Percentiles rank a stretch among this genome's conserved stretches.
Evolutionary conservation across 2,329 filamentous ascomycete species (phyloP).

Genomic region (Aspergillus novofumigatus): DNA sequence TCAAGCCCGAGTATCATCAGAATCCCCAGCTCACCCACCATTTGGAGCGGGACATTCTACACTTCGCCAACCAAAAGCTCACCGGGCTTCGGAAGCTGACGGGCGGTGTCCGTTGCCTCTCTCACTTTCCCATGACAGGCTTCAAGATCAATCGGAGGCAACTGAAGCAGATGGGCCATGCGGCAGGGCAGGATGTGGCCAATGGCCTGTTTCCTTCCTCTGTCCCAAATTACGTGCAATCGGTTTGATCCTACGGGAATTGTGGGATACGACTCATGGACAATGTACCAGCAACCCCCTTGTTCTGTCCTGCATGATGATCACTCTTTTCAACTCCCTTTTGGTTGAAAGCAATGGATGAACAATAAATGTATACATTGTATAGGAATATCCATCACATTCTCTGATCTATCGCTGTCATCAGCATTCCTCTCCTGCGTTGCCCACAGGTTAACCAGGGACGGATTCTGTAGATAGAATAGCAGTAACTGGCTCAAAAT

Average conservation of each 20-base stretch:
- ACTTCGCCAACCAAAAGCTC: constrained; percentile 6
- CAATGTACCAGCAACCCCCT: neutral
- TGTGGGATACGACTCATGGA: neutral
- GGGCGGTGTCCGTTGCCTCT: constrained; percentile 11
- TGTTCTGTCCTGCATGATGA: neutral
- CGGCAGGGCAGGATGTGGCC: neutral
- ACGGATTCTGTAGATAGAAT: too few relatives aligned
- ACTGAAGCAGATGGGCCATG: neutral
- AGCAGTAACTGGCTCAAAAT: neutral
- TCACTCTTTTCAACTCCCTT: neutral
- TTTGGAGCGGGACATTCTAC: constrained; percentile 5
- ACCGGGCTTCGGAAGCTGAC: constrained; percentile 11
- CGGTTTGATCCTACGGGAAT: neutral
- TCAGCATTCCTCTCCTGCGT: neutral
- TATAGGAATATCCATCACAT: neutral
- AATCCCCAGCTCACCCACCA: neutral
- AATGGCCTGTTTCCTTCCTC: neutral
- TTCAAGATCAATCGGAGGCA: constrained; percentile 9
- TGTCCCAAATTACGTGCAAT: neutral
- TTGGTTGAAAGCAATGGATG: neutral
- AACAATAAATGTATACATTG: neutral
- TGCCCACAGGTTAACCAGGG: neutral
- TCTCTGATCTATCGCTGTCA: neutral
- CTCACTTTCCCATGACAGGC: constrained; percentile 10
- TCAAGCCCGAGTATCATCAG: constrained; percentile 9